These are phyloP conservation scores for Zymoseptoria tritici DNA, from an alignment of 2,329 filamentous ascomycete genomes.

Conservation along the genomic window DNA sequence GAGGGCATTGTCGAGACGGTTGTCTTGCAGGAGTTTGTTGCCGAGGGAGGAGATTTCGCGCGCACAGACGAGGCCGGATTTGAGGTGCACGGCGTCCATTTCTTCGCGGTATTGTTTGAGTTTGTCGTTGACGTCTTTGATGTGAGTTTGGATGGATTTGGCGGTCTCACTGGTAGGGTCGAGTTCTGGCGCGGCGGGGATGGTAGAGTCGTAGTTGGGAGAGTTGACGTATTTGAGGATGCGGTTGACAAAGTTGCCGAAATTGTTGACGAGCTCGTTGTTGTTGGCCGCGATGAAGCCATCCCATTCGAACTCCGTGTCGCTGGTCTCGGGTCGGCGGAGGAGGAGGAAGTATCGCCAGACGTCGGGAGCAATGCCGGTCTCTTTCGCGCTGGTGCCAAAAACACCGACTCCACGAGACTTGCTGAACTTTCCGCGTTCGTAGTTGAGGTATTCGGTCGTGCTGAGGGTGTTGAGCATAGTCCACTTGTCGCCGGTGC, in stretches of 20 bases:
- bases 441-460: slow-evolving; percentile 84
- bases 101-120: slow-evolving; percentile 61
- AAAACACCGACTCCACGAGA: slow-evolving; percentile 85
- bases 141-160: slow-evolving; percentile 32
- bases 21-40: slow-evolving; percentile 53
- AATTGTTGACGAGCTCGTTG: slow-evolving; percentile 72
- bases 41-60: slow-evolving; percentile 59
- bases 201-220: slow-evolving; percentile 59
- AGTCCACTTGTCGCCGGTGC: slow-evolving; percentile 79
- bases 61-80: slow-evolving; percentile 56
- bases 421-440: slow-evolving; percentile 88
- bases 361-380: slow-evolving; percentile 76
- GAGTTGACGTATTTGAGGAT: slow-evolving; percentile 64
- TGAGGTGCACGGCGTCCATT: slow-evolving; percentile 65
- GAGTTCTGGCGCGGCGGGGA: slow-evolving; percentile 42
- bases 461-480: slow-evolving; percentile 82
- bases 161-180: slow-evolving; percentile 43
- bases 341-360: slow-evolving; percentile 89
- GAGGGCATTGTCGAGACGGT: slow-evolving; percentile 55
- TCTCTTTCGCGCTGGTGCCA: slow-evolving; percentile 80
- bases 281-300: slow-evolving; percentile 81
- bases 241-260: slow-evolving; percentile 53
- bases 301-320: slow-evolving; percentile 86
- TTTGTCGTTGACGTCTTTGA: slow-evolving; percentile 56
- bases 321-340: slow-evolving; percentile 74